Evolutionary conservation across 768 basidiomycete species (phyloP), one percentile per base, ranked within the genome.

Genomic region (Hygrophorus pudorinus): DNA sequence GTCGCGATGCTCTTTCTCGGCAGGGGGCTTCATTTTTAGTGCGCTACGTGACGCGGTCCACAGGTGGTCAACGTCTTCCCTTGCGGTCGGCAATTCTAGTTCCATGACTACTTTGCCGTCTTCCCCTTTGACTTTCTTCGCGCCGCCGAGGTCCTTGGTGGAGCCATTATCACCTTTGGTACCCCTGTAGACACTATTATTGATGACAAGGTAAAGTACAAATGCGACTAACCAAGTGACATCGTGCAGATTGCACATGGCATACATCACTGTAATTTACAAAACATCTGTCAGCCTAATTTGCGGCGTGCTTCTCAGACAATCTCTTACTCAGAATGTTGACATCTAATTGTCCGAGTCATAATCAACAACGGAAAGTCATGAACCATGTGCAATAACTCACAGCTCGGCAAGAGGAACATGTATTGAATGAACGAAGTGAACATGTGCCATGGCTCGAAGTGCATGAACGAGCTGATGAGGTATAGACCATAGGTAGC

Each of bases 391-490:
- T 1, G 12, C 9, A 16, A 42, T 14, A 34, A 66, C 76, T 64
- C 48, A 79, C 77, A 80, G 49, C 73, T 73, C 44, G 90, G 90
- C 31, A 91, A 71, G 52, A 92, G 74, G 72, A 96, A 86, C 72
- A 96, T 73, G 64, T 94, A 98, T 60, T 93, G 86, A 38, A 79
- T 56, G 71, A 93, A 91, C 45, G 81, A 88, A 10, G 93, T 94
- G 63, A 97, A 75, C 78, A 97, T 85, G 72, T 97, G 93, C 90
- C 91, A 94, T 0, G 92, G 93, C 59, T 98, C 93, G 30, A 90
- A 63, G 54, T 93, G 88, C 65, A 98, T 79, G 61, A 94, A 65
- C 6, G 85, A 89, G 47, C 82, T 75, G 55, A 94, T 63, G 56
- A 96, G 73, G 71, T 90, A 98, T 50, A 91, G 72, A 60, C 84